Conservation (phyloP, 805 yeast species). For the Kockiozyma suomiensis region DNA sequence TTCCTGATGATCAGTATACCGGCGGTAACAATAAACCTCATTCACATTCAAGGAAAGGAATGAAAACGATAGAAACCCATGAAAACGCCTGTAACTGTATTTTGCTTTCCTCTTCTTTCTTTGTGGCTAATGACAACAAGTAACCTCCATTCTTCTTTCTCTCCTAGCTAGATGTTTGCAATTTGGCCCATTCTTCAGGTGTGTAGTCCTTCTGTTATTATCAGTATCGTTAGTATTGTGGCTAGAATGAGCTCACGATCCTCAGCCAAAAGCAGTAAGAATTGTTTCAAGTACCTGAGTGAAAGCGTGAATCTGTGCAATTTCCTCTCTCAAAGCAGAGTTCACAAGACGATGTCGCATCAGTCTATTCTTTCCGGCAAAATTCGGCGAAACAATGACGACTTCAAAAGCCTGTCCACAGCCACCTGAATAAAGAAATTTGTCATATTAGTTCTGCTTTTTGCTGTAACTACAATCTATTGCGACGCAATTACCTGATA, state of each 20-base stretch:
- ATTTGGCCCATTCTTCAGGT: slow-evolving; percentile 75
- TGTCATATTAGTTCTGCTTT: background rate
- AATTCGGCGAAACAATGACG: slow-evolving; percentile 71
- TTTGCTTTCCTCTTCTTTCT: background rate
- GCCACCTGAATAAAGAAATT: slow-evolving; percentile 57
- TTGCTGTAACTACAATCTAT: too few relatives aligned
- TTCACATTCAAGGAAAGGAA: too few relatives aligned
- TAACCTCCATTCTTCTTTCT: background rate
- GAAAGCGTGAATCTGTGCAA: slow-evolving; percentile 88
- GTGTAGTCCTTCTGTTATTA: slow-evolving; percentile 55
- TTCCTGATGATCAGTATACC: too few relatives aligned
- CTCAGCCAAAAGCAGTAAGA: background rate
- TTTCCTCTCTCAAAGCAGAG: slow-evolving; percentile 75
- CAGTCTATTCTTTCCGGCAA: slow-evolving; percentile 79
- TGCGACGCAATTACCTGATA: slow-evolving; percentile 50
- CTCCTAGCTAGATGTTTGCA: background rate
- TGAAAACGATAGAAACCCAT: background rate
- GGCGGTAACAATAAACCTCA: too few relatives aligned
- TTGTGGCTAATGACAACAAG: too few relatives aligned
- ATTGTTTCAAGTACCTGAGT: slow-evolving; percentile 67
- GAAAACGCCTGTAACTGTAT: background rate
- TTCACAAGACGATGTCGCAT: slow-evolving; percentile 88
- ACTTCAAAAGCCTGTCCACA: slow-evolving; percentile 99
- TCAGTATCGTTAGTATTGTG: background rate
- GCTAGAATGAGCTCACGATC: background rate